Evolutionary conservation across 2,329 filamentous ascomycete genomes (phyloP).

Genomic region (Tolypocladium tundrense): DNA sequence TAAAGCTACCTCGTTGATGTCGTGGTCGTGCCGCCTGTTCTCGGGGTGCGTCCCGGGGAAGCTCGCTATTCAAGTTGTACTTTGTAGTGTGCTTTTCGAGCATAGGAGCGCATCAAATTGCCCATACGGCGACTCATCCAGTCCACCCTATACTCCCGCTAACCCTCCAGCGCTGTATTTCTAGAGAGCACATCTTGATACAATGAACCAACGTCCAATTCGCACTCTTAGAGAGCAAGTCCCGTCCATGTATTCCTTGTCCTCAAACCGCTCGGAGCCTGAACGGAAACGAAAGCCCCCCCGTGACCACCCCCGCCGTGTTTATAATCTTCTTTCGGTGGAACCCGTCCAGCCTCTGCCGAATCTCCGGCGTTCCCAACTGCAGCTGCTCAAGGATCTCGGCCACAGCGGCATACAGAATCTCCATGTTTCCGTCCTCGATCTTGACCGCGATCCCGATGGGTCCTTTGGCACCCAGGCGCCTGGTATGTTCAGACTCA

Average conservation of each 20-base stretch:
- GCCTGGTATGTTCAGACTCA: slow-evolving; percentile 23
- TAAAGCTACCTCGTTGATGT: neutral
- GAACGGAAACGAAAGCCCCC: slow-evolving; percentile 6
- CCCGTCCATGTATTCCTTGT: no score
- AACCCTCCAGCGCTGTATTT: no score
- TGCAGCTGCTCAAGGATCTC: slow-evolving; percentile 33
- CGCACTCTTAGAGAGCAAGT: no score
- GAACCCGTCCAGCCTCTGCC: slow-evolving; percentile 19
- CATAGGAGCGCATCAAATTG: no score
- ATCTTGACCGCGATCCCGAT: slow-evolving; percentile 37
- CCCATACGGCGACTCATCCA: no score
- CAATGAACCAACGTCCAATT: no score
- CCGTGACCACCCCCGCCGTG: slow-evolving; percentile 26
- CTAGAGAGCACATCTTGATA: no score
- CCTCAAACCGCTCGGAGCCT: neutral
- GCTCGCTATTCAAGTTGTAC: no score
- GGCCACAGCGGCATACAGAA: slow-evolving; percentile 30
- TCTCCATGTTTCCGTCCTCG: slow-evolving; percentile 33
- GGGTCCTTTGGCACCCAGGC: slow-evolving; percentile 23
- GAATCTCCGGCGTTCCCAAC: slow-evolving; percentile 21
- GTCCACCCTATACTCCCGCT: no score
- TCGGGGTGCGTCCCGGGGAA: no score
- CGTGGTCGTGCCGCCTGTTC: neutral
- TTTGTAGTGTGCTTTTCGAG: no score
- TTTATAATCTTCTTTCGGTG: slow-evolving; percentile 24